Percentiles rank a stretch among this genome's conserved stretches.
Evolutionary conservation across 2,329 filamentous ascomycete species (phyloP).

Genomic region (Pseudofabraea citricarpa): DNA sequence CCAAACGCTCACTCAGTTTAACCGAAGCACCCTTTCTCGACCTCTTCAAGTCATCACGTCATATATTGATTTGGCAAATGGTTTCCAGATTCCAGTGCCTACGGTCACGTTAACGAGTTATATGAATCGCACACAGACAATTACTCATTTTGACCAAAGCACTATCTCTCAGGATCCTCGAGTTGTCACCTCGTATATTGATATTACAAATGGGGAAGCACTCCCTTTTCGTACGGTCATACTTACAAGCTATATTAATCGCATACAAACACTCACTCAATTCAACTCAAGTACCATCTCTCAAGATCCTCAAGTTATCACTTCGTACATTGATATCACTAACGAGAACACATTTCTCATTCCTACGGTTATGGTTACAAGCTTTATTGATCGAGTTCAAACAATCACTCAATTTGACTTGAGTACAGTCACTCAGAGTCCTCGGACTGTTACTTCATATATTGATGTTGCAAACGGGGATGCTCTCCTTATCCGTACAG

Average conservation of each 20-base stretch:
- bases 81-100: neutral
- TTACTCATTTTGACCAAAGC: neutral
- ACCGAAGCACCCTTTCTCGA: neutral
- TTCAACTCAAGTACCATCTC: neutral
- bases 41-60: neutral
- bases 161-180: neutral
- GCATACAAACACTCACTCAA: neutral
- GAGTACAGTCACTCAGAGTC: neutral
- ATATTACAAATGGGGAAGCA: neutral
- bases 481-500: neutral
- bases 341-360: neutral
- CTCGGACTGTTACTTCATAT: neutral
- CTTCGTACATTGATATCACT: neutral
- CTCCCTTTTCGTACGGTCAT: neutral
- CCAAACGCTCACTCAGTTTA: neutral
- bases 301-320: neutral
- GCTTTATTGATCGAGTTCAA: neutral
- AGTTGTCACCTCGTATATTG: neutral
- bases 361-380: neutral
- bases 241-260: neutral
- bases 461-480: neutral
- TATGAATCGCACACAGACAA: neutral
- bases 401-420: neutral
- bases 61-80: neutral
- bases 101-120: neutral